Conservation (phyloP, 2,329 filamentous ascomycete genomes). For the Zymoseptoria tritici region DNA sequence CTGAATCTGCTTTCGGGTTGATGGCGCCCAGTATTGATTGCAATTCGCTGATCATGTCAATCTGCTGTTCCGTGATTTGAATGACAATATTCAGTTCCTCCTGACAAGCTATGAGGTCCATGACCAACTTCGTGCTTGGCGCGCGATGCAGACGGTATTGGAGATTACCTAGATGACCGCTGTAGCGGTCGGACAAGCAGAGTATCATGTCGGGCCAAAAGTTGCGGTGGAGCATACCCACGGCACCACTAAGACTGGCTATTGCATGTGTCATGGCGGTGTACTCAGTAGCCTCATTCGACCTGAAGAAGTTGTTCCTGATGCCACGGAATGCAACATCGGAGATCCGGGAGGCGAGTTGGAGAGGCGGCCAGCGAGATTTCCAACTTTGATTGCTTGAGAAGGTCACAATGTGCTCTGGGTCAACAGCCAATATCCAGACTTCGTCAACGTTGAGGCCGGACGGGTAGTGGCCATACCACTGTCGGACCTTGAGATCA, state of each 20-base stretch:
- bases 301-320: conserved; percentile 32
- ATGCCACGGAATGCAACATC: conserved; percentile 37
- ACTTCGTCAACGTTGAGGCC: conserved; percentile 38
- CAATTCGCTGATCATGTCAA: conserved; percentile 31
- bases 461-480: conserved; percentile 38
- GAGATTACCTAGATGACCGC: conserved; percentile 36
- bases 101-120: conserved; percentile 39
- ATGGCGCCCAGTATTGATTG: conserved; percentile 11
- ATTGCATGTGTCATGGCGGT: conserved; percentile 33
- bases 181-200: conserved; percentile 36
- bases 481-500: conserved; percentile 37
- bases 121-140: conserved; percentile 38
- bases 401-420: conserved; percentile 36
- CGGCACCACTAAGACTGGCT: conserved; percentile 33
- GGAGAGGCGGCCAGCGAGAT: conserved; percentile 36
- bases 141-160: conserved; percentile 37
- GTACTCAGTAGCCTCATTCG: conserved; percentile 29
- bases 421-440: conserved; percentile 37
- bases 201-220: conserved; percentile 38
- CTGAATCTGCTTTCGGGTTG: background rate
- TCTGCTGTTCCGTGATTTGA: conserved; percentile 37
- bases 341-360: conserved; percentile 34
- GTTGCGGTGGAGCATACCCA: conserved; percentile 38
- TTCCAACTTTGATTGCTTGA: conserved; percentile 40
- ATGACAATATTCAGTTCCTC: conserved; percentile 40